These are phyloP conservation scores for Huntiella abstrusa DNA, from an alignment of 2,329 filamentous ascomycete species.

Conservation along the genomic window DNA sequence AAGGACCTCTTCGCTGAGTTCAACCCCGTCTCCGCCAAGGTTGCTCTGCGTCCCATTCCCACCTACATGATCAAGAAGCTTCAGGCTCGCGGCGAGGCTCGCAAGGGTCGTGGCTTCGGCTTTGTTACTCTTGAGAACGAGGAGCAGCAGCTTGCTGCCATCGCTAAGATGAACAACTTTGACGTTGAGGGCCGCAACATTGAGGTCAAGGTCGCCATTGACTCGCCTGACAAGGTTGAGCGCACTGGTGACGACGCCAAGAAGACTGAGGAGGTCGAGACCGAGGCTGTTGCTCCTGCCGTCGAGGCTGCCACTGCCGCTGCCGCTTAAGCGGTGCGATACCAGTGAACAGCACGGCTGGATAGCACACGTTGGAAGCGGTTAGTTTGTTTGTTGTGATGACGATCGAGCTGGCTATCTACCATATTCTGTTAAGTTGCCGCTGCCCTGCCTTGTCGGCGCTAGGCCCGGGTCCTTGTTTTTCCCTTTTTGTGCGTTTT, in stretches of 20 bases:
- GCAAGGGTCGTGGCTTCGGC: conserved; percentile 97
- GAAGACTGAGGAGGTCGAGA: conserved; percentile 4
- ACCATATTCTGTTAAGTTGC: neutral
- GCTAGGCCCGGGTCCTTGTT: neutral
- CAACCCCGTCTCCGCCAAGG: conserved; percentile 88
- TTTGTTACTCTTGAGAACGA: conserved; percentile 93
- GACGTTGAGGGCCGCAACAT: conserved; percentile 98
- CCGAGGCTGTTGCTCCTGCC: neutral
- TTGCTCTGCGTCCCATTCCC: conserved; percentile 92
- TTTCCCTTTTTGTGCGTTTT: neutral
- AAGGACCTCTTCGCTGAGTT: conserved; percentile 93
- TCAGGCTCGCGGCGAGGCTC: conserved; percentile 88
- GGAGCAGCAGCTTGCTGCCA: conserved; percentile 93
- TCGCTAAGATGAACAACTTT: conserved; percentile 97
- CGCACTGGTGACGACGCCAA: conserved; percentile 54
- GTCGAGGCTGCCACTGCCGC: conserved; percentile 1
- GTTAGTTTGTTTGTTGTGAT: too few relatives aligned
- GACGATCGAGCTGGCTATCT: neutral
- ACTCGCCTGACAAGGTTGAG: conserved; percentile 89
- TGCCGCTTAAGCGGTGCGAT: conserved; percentile 3
- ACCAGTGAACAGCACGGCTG: neutral
- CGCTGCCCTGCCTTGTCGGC: conserved; percentile 1
- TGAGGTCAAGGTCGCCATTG: conserved; percentile 98
- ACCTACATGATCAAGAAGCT: conserved; percentile 99
- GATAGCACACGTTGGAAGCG: too few relatives aligned